Percentiles rank a stretch among this genome's conserved stretches.
phyloP scores from a whole-genome alignment of 768 basidiomycete species.

The Lactarius akahatsu region DNA sequence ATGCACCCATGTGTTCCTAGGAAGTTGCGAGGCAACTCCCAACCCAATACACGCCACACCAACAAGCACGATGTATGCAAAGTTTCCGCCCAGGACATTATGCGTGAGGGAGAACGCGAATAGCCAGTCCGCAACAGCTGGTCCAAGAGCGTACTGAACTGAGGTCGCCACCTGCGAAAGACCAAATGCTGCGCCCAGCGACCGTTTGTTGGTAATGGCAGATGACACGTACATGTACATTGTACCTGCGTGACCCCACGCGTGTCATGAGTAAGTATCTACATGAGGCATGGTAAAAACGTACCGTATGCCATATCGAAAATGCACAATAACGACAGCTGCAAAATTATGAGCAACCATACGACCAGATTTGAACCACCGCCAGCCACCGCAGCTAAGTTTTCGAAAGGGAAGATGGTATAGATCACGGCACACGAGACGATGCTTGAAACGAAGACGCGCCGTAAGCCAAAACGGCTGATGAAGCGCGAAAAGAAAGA shows the following conservation, averaged over 20 bases:
- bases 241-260: constrained; percentile 46
- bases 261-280: neutral
- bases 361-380: neutral
- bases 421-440: constrained; percentile 31
- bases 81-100: constrained; percentile 25
- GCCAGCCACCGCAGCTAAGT: neutral
- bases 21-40: neutral
- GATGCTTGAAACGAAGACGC: constrained; percentile 33
- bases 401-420: constrained; percentile 33
- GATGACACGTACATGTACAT: constrained; percentile 67
- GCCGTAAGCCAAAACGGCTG: constrained; percentile 38
- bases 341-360: neutral
- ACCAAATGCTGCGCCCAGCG: constrained; percentile 71
- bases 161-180: constrained; percentile 39
- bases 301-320: neutral
- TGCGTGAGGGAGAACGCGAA: constrained; percentile 58
- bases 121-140: constrained; percentile 57
- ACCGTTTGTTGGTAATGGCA: constrained; percentile 59
- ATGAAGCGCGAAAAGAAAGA: constrained; percentile 40
- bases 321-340: neutral
- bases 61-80: neutral
- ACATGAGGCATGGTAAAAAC: neutral
- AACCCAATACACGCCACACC: neutral
- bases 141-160: constrained; percentile 48
- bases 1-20: neutral